Percentiles rank a stretch among this genome's conserved stretches.
These are phyloP conservation scores for Epicoccum sorghinum DNA, from an alignment of 2,329 filamentous ascomycete species.

Conservation along the genomic window DNA sequence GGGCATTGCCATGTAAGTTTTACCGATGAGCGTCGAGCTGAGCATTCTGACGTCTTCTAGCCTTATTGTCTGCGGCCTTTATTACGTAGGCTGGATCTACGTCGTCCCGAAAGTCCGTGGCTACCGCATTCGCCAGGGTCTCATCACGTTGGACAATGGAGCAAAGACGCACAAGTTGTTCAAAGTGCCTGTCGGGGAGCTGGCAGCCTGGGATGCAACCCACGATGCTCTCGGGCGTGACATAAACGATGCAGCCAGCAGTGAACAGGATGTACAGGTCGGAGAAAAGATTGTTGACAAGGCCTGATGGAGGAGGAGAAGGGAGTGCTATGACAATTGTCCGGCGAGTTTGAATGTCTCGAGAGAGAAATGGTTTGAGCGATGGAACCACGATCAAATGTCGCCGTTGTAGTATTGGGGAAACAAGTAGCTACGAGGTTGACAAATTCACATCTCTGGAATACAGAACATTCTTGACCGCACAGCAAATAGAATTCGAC, in stretches of 20 bases:
- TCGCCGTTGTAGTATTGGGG: no score
- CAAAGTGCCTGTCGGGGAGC: conserved; percentile 58
- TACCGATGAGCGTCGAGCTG: neutral
- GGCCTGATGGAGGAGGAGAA: neutral
- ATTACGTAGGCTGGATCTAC: conserved; percentile 66
- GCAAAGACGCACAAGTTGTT: conserved; percentile 59
- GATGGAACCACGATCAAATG: no score
- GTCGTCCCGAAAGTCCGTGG: conserved; percentile 59
- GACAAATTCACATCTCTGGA: no score
- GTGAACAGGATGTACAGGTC: neutral
- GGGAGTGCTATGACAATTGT: no score
- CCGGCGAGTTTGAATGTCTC: neutral
- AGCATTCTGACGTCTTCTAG: conserved; percentile 36
- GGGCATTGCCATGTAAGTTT: conserved; percentile 65
- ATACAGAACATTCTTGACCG: no score
- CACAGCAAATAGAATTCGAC: no score
- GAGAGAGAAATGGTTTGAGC: neutral
- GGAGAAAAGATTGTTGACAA: neutral
- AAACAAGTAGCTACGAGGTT: no score
- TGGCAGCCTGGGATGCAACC: conserved; percentile 63
- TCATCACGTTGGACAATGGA: conserved; percentile 58
- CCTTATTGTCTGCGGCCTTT: conserved; percentile 60
- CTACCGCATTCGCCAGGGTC: conserved; percentile 63
- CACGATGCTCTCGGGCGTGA: conserved; percentile 56
- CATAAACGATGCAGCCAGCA: neutral